Evolutionary conservation across 2,329 filamentous ascomycete species (phyloP).

Genomic region (Dichotomopilus funicola): DNA sequence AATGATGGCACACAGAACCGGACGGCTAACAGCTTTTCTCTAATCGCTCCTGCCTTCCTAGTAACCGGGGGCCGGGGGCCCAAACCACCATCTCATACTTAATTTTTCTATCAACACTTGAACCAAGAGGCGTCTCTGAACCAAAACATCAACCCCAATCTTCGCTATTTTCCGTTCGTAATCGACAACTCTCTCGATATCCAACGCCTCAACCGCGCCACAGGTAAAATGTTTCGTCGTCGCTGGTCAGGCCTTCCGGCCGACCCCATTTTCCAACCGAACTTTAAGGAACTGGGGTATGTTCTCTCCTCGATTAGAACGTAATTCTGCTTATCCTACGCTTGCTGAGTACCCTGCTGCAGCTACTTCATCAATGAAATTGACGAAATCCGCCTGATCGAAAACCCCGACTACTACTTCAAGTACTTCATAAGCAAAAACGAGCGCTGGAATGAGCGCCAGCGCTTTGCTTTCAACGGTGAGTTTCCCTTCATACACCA

Average conservation of each 20-base stretch:
- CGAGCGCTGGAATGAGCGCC: conserved; percentile 68
- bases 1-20: too few relatives aligned
- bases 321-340: neutral
- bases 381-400: conserved; percentile 67
- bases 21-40: too few relatives aligned
- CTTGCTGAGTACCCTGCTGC: neutral
- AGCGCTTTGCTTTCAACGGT: conserved; percentile 70
- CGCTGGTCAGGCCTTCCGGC: conserved; percentile 60
- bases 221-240: conserved; percentile 64
- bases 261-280: conserved; percentile 59
- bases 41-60: too few relatives aligned
- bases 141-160: neutral
- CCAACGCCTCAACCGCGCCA: neutral
- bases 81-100: too few relatives aligned
- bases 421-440: conserved; percentile 68
- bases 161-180: neutral
- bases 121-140: too few relatives aligned
- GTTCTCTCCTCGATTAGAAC: conserved; percentile 19
- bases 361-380: conserved; percentile 74
- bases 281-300: conserved; percentile 68
- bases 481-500: conserved; percentile 22
- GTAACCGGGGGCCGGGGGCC: too few relatives aligned
- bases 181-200: neutral
- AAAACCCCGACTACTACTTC: conserved; percentile 63
- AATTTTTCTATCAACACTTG: too few relatives aligned